Percentiles rank a stretch among this genome's conserved stretches.
Evolutionary conservation across 768 basidiomycete species (phyloP).

Genomic region (Tulasnella sp.): DNA sequence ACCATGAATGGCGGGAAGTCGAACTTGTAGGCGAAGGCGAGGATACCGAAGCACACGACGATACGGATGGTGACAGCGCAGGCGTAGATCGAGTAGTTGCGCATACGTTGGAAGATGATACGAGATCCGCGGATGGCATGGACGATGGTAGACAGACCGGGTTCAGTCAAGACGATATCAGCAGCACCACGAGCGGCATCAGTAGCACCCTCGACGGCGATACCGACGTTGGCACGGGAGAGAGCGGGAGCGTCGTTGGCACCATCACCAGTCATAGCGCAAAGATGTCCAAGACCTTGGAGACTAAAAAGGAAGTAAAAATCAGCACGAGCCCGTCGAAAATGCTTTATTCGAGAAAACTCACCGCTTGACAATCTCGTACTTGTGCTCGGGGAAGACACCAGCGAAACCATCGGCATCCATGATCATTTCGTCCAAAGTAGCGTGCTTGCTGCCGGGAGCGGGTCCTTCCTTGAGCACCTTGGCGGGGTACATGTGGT

Average conservation of each 20-base stretch:
- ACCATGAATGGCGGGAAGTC: constrained; percentile 99
- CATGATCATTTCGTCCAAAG: constrained; percentile 97
- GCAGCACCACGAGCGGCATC: constrained; percentile 98
- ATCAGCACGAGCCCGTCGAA: neutral
- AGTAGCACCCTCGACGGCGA: constrained; percentile 98
- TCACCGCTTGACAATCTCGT: constrained; percentile 87
- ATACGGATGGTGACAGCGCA: constrained; percentile 97
- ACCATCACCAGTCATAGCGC: constrained; percentile 99
- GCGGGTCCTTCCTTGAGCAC: constrained; percentile 96
- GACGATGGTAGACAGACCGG: constrained; percentile 97
- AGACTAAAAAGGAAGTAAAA: constrained; percentile 41
- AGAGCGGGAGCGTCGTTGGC: constrained; percentile 98
- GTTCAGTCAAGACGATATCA: constrained; percentile 86
- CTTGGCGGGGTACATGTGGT: constrained; percentile 99
- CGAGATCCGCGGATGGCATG: constrained; percentile 98
- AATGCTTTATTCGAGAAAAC: neutral
- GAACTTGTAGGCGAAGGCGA: constrained; percentile 93
- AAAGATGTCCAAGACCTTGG: constrained; percentile 89
- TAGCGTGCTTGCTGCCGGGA: constrained; percentile 72
- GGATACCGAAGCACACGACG: constrained; percentile 92
- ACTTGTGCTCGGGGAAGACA: constrained; percentile 99
- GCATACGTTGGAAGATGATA: constrained; percentile 99
- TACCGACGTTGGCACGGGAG: constrained; percentile 98
- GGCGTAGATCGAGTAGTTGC: constrained; percentile 97
- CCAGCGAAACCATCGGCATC: constrained; percentile 99